Evolutionary conservation across 1,139 yeast genomes (phyloP).

Genomic region (Waltiozyma sp.): DNA sequence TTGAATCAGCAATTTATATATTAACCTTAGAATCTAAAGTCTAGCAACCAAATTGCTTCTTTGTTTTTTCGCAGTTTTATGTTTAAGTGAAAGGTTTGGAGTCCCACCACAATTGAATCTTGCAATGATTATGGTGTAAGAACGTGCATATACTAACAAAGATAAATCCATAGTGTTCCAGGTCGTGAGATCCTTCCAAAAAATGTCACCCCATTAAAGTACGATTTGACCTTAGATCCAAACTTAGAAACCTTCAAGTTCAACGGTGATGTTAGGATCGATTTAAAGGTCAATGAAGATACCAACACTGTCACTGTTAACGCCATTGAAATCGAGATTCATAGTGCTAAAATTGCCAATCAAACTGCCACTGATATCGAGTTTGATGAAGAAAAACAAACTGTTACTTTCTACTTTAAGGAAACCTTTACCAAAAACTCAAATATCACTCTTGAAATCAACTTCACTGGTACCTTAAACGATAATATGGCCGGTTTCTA

Average conservation of each 20-base stretch:
- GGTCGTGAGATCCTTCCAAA: constrained; percentile 59
- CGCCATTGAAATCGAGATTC: constrained; percentile 52
- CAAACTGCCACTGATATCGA: constrained; percentile 22
- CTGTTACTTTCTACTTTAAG: constrained; percentile 49
- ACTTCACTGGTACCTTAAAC: constrained; percentile 61
- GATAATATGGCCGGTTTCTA: constrained; percentile 85
- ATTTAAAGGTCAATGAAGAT: constrained; percentile 47
- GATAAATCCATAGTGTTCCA: constrained; percentile 10
- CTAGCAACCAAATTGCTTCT: background rate
- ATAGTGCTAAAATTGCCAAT: constrained; percentile 32
- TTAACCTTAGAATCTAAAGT: background rate
- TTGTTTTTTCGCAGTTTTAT: background rate
- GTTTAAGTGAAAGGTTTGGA: background rate
- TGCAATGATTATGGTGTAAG: background rate
- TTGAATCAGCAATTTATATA: too few relatives aligned
- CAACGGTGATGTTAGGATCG: constrained; percentile 54
- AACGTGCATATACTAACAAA: constrained; percentile 5
- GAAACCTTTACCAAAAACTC: constrained; percentile 37
- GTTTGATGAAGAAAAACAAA: constrained; percentile 47
- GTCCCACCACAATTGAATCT: background rate
- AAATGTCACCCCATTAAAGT: constrained; percentile 63
- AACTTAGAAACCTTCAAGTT: constrained; percentile 60
- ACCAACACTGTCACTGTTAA: constrained; percentile 42
- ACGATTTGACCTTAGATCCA: constrained; percentile 65
- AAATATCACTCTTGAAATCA: constrained; percentile 34